A percentile compares a stretch with the other conserved stretches of the same genome.
phyloP scores from a whole-genome alignment of 768 basidiomycete genomes.

The Boletus edulis region DNA sequence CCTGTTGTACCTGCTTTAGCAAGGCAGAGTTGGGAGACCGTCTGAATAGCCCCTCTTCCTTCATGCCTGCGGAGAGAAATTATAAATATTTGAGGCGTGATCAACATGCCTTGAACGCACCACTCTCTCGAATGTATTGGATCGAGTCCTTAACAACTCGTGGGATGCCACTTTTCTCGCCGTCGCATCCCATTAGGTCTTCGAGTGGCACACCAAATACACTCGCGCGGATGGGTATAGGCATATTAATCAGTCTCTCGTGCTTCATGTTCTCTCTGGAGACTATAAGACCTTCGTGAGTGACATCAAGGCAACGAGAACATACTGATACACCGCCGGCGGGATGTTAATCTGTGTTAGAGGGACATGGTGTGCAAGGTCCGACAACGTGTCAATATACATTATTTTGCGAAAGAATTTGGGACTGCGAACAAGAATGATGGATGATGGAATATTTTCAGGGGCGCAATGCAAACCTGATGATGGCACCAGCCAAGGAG shows the following conservation, averaged over 20 bases:
- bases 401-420: constrained; percentile 87
- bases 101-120: constrained; percentile 11
- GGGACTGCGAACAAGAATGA: constrained; percentile 48
- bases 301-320: constrained; percentile 9
- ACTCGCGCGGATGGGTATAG: constrained; percentile 55
- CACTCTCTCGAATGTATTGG: constrained; percentile 65
- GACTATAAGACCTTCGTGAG: background rate
- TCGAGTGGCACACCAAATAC: constrained; percentile 81
- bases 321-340: constrained; percentile 79
- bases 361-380: constrained; percentile 73
- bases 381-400: constrained; percentile 75
- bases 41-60: constrained; percentile 79
- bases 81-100: background rate
- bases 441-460: background rate
- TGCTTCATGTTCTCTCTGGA: constrained; percentile 75
- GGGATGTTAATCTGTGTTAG: constrained; percentile 87
- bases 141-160: constrained; percentile 76
- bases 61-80: constrained; percentile 39
- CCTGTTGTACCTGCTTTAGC: constrained; percentile 73
- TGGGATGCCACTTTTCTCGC: constrained; percentile 82
- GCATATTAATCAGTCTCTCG: constrained; percentile 68
- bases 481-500: constrained; percentile 82
- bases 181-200: constrained; percentile 79
- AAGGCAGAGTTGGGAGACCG: constrained; percentile 73
- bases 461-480: constrained; percentile 51